Evolutionary conservation across 164 flowering plant genomes (phyloP).

Genomic region (Nelumbo lutea): DNA sequence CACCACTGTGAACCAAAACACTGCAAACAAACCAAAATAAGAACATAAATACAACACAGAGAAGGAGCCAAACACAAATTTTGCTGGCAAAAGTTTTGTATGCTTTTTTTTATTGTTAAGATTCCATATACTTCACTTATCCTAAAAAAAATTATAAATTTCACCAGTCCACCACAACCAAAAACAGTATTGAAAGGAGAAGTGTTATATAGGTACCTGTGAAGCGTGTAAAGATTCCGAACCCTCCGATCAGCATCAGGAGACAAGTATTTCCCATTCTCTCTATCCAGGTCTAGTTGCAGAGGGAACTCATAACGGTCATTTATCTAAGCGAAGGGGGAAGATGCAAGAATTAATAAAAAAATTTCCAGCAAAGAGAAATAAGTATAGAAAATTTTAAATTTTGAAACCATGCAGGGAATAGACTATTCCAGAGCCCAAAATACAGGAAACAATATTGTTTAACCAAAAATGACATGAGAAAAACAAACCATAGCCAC

Average conservation of each 20-base stretch:
- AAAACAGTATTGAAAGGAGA: no score
- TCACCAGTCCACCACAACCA: no score
- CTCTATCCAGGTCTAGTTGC: slow-evolving; percentile 65
- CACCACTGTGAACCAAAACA: slow-evolving; percentile 69
- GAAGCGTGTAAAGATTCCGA: slow-evolving; percentile 63
- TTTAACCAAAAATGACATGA: not conserved
- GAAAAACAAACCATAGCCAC: not conserved
- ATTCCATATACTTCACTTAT: no score
- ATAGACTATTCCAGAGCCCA: not conserved
- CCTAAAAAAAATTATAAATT: no score
- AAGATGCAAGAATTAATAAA: not conserved
- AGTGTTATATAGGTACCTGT: slow-evolving; percentile 30
- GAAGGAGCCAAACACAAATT: no score
- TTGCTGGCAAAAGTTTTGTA: no score
- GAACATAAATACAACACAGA: not conserved
- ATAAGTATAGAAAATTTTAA: not conserved
- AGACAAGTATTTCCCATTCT: slow-evolving; percentile 52
- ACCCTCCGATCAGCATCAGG: slow-evolving; percentile 61
- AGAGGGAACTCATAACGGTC: slow-evolving; percentile 69
- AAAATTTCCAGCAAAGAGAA: not conserved
- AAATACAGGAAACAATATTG: not conserved
- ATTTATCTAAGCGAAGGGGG: slow-evolving; percentile 45
- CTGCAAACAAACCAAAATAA: slow-evolving; percentile 27
- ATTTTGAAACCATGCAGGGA: not conserved
- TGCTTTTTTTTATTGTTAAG: no score